Conservation (phyloP, 768 basidiomycete genomes). For the Naematelia encephala region DNA sequence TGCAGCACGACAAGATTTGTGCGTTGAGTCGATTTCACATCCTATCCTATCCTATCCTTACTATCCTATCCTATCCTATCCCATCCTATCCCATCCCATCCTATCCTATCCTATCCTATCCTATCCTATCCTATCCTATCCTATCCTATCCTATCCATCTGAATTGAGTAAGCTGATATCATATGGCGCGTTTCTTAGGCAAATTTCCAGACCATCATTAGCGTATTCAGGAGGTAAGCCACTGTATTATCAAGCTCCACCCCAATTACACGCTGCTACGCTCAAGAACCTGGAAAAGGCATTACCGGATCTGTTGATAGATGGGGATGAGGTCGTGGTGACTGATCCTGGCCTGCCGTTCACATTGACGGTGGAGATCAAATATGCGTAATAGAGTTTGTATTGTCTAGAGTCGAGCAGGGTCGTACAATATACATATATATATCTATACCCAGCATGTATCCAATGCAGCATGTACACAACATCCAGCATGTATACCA, state of each 20-base stretch:
- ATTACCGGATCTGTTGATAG: constrained; percentile 71
- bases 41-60: no score
- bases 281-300: constrained; percentile 86
- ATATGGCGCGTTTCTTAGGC: constrained; percentile 57
- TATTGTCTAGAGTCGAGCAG: no score
- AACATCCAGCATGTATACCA: no score
- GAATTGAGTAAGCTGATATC: constrained; percentile 1
- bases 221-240: constrained; percentile 63
- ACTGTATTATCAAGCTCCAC: constrained; percentile 90
- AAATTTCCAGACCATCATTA: constrained; percentile 94
- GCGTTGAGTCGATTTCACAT: constrained; percentile 45
- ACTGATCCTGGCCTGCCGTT: constrained; percentile 89
- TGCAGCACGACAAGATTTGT: constrained; percentile 87
- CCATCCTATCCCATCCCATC: no score
- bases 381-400: constrained; percentile 33
- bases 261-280: constrained; percentile 81
- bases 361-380: constrained; percentile 58
- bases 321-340: constrained; percentile 76
- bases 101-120: no score
- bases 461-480: no score
- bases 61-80: no score
- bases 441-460: no score
- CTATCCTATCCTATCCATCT: neutral
- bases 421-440: no score
- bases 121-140: no score